Evolutionary conservation across 345 rosid species (phyloP), one percentile per base, ranked within the genome.

Genomic region (Jatropha curcas): DNA sequence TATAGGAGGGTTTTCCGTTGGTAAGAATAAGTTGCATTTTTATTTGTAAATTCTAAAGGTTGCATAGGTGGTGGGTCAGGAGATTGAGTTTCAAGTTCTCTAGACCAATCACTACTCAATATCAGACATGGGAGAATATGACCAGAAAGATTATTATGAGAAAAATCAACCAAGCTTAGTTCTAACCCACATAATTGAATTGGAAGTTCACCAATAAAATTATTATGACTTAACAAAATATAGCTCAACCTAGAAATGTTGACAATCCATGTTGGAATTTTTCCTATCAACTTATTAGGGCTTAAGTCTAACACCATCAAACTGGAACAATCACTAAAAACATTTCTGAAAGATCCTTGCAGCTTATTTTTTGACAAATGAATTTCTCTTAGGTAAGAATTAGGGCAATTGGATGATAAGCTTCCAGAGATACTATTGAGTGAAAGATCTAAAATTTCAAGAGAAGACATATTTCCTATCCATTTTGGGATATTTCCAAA

Each of bases 171-270:
- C 1, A 77, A 33, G 14, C 64, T 67, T n/a, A 83, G 13, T 0
- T 33, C 20, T 30, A 82, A 34, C 5, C 50, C 34, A 19, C 86
- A 77, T 1, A 80, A 7, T 2, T 71, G 48, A 28, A 28, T 4
- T 1, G 76, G 76, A 12, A 81, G 56, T 33, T 24, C 25, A 1
- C 80, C 84, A 4, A 71, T 16, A 28, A 80, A 52, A 0, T 58
- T 20, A 59, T 80, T 83, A 9, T 50, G 58, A 55, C 66, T 50
- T 53, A 81, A n/a, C 9, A 83, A 58, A n/a, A 83, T 60, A 69
- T 52, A 65, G 4, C 74, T 55, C 62, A 81, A 46, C 1, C 19
- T 0, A 1, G 37, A 8, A 33, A 77, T 22, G 0, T 1, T 24
- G 10, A 11, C 68, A 24, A 81, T 69, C 74, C 80, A 78, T 19